Evolutionary conservation across 495 filamentous ascomycete species (phyloP), one percentile per base, ranked within the genome.

Genomic region (Articulospora tetracladia): DNA sequence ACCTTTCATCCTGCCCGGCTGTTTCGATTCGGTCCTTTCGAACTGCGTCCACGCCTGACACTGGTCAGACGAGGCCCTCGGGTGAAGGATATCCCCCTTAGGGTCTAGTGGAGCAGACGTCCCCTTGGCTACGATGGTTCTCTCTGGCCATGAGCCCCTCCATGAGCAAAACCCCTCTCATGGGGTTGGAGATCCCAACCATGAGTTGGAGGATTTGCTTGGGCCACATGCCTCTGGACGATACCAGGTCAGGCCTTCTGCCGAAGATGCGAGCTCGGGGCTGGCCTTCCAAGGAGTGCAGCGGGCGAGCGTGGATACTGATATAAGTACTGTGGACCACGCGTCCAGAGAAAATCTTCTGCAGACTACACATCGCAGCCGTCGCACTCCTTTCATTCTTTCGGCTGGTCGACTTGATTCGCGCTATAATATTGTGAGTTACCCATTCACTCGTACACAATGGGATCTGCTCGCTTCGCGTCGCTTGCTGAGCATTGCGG

Each of bases 151-250:
- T 44, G 53, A 48, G 26, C 49, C 47, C 60, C 57, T 28, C 8
- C 39, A 11, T 17, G 39, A 44, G 39, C 8, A 44, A 44, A 7
- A n/a, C 3, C 4, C 8, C 15, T n/a, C 39, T 12, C 8, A 44
- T 17, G 41, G 47, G 46, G 15, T 13, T 7, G 34, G 34, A 34
- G 23, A 57, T 53, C 52, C 60, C 26, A 36, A 60, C 55, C 53
- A 66, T 60, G 60, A 58, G 34, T 58, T 41, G 41, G 53, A 61
- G 41, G 36, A 60, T 54, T 55, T 56, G 60, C 58, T 64, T 56
- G 65, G 54, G 57, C 53, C 61, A 53, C 60, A 63, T 57, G 60
- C 53, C 47, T 44, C 23, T 22, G 56, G 48, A 27, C 54, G 24
- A 20, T 28, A 53, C 55, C 59, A 57, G 59, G 55, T 57, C 47